phyloP scores from a whole-genome alignment of 306 rosid genomes.

The Prunus padus region DNA sequence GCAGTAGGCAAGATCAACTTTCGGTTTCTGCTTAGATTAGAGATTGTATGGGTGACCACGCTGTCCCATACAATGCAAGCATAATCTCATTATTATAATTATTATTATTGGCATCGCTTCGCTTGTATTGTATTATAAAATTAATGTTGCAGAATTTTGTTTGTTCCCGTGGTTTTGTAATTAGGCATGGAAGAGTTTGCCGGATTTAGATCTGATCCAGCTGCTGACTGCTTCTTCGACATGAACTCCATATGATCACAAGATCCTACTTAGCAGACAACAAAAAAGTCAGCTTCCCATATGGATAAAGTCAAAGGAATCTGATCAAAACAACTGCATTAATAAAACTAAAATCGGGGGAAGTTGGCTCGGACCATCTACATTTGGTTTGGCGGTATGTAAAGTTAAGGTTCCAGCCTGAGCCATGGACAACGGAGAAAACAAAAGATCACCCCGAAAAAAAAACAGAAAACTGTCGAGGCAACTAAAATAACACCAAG shows the following conservation, averaged over 20 bases:
- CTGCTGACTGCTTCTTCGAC: neutral
- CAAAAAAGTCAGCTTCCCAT: neutral
- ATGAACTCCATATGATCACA: neutral
- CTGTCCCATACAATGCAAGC: neutral
- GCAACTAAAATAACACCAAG: no score
- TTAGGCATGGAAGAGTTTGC: neutral
- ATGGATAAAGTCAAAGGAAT: neutral
- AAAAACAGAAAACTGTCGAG: no score
- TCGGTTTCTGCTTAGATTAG: no score
- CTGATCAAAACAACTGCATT: no score
- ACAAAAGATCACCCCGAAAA: no score
- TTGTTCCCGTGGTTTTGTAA: neutral
- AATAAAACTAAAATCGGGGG: neutral
- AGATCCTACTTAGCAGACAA: constrained; percentile 10
- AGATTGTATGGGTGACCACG: neutral
- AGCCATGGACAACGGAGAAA: neutral
- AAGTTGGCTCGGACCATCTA: neutral
- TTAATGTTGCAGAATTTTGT: neutral
- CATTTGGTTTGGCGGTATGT: neutral
- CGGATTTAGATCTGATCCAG: constrained; percentile 6
- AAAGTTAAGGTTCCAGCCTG: no score
- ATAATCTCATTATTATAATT: neutral
- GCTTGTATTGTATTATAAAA: neutral
- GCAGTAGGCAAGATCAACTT: neutral
- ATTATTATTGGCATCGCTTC: no score